A percentile compares a stretch with the other conserved stretches of the same genome.
Conservation (phyloP, 148 eudicot genomes). For the Nepenthes gracilis region DNA sequence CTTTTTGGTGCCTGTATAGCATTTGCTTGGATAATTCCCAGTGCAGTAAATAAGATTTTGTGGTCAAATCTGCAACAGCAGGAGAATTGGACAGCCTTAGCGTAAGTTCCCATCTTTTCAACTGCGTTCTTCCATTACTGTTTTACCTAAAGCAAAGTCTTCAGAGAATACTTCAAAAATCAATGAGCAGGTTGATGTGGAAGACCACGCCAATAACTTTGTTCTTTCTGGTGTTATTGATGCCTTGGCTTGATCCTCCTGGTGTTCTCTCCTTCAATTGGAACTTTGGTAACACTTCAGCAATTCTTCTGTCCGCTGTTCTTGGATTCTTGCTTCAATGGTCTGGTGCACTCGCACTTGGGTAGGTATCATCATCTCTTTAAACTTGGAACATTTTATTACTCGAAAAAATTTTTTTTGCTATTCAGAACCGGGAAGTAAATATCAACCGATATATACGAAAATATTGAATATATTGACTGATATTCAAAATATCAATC, state of each 20-base stretch:
- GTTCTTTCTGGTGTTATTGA: conserved; percentile 64
- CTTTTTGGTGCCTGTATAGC: conserved; percentile 94
- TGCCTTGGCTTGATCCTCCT: conserved; percentile 95
- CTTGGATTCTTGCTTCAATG: conserved; percentile 95
- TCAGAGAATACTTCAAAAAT: conserved; percentile 1
- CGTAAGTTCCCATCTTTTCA: conserved; percentile 33
- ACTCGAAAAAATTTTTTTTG: background rate
- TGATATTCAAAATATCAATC: no score
- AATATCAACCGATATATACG: no score
- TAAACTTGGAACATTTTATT: background rate
- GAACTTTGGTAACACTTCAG: conserved; percentile 45
- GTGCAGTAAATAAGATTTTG: conserved; percentile 85
- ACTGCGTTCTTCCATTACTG: background rate
- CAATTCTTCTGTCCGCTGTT: conserved; percentile 62
- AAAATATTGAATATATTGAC: no score
- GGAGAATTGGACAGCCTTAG: conserved; percentile 90
- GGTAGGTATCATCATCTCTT: conserved; percentile 33
- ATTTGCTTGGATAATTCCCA: conserved; percentile 89
- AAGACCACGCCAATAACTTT: conserved; percentile 85
- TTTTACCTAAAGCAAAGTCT: background rate
- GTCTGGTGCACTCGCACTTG: conserved; percentile 95
- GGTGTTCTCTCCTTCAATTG: conserved; percentile 62
- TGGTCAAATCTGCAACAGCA: conserved; percentile 96
- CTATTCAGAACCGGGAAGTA: no score
- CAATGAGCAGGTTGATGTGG: conserved; percentile 76